These are phyloP conservation scores for Penicillium concentricum DNA, from an alignment of 2,329 filamentous ascomycete species.

Conservation along the genomic window DNA sequence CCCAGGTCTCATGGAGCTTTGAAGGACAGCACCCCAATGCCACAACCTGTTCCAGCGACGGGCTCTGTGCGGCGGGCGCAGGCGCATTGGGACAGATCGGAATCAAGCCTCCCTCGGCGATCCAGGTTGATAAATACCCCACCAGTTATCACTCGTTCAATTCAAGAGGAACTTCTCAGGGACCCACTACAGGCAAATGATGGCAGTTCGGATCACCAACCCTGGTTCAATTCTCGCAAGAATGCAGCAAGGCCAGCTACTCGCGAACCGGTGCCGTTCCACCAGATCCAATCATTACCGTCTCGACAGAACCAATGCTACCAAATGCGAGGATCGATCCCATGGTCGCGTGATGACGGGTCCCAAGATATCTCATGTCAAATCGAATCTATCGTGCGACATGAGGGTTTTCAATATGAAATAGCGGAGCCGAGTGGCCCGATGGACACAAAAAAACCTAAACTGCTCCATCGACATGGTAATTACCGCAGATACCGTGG, in stretches of 20 bases:
- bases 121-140: background rate
- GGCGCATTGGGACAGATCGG: background rate
- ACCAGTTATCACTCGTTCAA: constrained; percentile 3
- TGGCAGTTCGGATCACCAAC: background rate
- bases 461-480: background rate
- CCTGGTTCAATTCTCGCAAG: background rate
- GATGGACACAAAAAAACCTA: background rate
- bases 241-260: background rate
- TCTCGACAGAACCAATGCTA: background rate
- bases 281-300: background rate
- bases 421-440: background rate
- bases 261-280: background rate
- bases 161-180: constrained; percentile 2
- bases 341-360: background rate
- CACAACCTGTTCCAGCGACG: background rate
- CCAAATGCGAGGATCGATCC: background rate
- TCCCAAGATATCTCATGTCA: background rate
- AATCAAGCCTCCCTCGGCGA: background rate
- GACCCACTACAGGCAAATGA: background rate
- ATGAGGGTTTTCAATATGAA: background rate
- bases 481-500: constrained; percentile 30
- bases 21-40: background rate
- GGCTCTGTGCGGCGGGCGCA: background rate
- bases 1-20: constrained; percentile 6
- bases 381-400: background rate